Percentiles rank a stretch among this genome's conserved stretches.
Conservation (phyloP, 2,329 filamentous ascomycete genomes). For the Fusarium buharicum region DNA sequence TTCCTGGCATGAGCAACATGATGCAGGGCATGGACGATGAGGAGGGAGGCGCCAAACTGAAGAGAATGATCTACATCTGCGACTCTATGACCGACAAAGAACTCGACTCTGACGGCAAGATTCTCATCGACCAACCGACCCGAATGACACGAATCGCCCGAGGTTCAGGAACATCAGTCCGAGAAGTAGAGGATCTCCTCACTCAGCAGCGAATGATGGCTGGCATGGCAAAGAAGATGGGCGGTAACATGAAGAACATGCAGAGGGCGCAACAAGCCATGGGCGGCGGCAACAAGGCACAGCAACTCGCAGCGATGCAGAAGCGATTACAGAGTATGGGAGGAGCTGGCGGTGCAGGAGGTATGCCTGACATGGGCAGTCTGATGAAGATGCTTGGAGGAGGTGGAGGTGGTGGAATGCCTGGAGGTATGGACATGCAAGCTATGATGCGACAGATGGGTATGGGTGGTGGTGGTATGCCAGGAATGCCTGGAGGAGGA, state of each 20-base stretch:
- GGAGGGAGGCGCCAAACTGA: slow-evolving; percentile 90
- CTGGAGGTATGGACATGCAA: slow-evolving; percentile 79
- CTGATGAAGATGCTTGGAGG: slow-evolving; percentile 92
- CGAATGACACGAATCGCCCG: slow-evolving; percentile 92
- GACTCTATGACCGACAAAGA: slow-evolving; percentile 98
- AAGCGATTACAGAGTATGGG: slow-evolving; percentile 95
- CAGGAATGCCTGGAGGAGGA: slow-evolving; percentile 46
- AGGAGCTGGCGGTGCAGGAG: slow-evolving; percentile 70
- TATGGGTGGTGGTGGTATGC: slow-evolving; percentile 64
- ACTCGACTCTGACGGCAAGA: slow-evolving; percentile 92
- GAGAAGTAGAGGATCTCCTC: slow-evolving; percentile 94
- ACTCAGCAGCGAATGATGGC: slow-evolving; percentile 99
- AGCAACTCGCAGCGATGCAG: slow-evolving; percentile 97
- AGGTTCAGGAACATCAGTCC: slow-evolving; percentile 89
- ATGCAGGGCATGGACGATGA: slow-evolving; percentile 98
- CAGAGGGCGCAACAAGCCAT: slow-evolving; percentile 91
- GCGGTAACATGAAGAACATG: slow-evolving; percentile 97
- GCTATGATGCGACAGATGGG: slow-evolving; percentile 82
- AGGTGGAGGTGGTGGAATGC: slow-evolving; percentile 67
- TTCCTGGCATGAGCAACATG: slow-evolving; percentile 91
- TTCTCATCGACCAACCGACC: slow-evolving; percentile 90
- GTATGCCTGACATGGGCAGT: slow-evolving; percentile 84
- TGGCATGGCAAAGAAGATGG: slow-evolving; percentile 99
- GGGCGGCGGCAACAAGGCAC: slow-evolving; percentile 88
- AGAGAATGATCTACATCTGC: slow-evolving; percentile 99